phyloP scores from a whole-genome alignment of 2,329 filamentous ascomycete genomes.

The Thielaviopsis cerberus region DNA sequence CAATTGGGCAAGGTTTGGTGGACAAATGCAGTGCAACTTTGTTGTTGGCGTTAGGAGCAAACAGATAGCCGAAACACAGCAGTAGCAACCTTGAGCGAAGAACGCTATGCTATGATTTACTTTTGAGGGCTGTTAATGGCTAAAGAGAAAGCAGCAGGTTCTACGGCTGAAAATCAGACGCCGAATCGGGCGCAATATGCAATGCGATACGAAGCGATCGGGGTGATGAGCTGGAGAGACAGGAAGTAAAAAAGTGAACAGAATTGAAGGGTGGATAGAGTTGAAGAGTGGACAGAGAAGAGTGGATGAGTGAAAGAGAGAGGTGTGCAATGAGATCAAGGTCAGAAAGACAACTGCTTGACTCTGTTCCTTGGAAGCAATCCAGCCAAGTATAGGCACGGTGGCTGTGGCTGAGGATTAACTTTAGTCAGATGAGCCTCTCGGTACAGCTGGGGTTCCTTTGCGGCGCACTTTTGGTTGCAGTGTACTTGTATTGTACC shows the following conservation, averaged over 20 bases:
- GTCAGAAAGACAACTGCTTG: neutral
- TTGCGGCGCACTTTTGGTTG: neutral
- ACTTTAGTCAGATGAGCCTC: neutral
- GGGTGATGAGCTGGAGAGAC: neutral
- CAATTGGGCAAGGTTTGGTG: neutral
- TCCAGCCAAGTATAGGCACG: no score
- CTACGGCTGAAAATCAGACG: neutral
- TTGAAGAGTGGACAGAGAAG: neutral
- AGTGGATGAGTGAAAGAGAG: neutral
- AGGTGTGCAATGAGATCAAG: neutral
- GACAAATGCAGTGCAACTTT: neutral
- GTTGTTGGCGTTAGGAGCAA: neutral
- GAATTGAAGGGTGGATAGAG: neutral
- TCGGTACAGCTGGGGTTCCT: neutral
- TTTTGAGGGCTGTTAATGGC: neutral
- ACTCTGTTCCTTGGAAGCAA: neutral
- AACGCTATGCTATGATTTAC: neutral
- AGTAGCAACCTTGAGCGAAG: neutral
- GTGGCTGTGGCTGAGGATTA: neutral
- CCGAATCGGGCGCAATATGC: neutral
- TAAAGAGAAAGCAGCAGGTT: neutral
- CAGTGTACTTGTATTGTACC: neutral
- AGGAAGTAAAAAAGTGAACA: neutral
- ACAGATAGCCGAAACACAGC: neutral
- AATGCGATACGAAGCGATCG: neutral